These are phyloP conservation scores for Selaginella tamariscina DNA, from an alignment of 75 land plant species.

Conservation along the genomic window DNA sequence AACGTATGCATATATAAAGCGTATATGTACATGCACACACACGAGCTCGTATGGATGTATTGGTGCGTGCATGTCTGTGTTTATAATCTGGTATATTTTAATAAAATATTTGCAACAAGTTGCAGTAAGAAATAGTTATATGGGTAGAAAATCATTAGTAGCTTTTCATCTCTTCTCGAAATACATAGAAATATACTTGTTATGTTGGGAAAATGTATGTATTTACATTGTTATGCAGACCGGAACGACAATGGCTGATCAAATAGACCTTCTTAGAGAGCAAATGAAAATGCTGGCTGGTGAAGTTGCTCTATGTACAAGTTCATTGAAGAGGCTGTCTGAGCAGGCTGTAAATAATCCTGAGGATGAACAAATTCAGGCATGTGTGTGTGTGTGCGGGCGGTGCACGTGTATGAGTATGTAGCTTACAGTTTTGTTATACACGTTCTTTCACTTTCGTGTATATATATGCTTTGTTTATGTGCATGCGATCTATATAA, in stretches of 20 bases:
- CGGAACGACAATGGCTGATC: constrained; percentile 24
- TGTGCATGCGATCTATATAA: constrained; percentile 23
- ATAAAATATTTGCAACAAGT: too few relatives aligned
- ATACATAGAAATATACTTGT: too few relatives aligned
- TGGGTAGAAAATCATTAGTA: too few relatives aligned
- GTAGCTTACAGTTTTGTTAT: not conserved
- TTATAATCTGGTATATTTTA: too few relatives aligned
- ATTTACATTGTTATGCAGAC: not conserved
- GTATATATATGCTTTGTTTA: not conserved
- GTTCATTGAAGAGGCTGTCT: constrained; percentile 38
- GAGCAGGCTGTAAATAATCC: constrained; percentile 37
- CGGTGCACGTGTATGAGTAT: not conserved
- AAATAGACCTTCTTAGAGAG: constrained; percentile 45
- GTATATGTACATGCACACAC: too few relatives aligned
- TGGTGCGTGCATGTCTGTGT: too few relatives aligned
- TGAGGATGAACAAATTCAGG: constrained; percentile 35
- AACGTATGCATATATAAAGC: too few relatives aligned
- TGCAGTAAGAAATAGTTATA: too few relatives aligned
- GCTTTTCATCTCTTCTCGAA: too few relatives aligned
- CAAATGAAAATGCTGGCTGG: constrained; percentile 50
- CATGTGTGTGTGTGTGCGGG: constrained; percentile 12
- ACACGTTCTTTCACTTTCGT: not conserved
- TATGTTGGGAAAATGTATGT: too few relatives aligned
- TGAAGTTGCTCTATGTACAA: constrained; percentile 45
- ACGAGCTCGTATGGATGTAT: too few relatives aligned